phyloP scores from a whole-genome alignment of 345 rosid genomes.

The Eucalyptus tenuipes region DNA sequence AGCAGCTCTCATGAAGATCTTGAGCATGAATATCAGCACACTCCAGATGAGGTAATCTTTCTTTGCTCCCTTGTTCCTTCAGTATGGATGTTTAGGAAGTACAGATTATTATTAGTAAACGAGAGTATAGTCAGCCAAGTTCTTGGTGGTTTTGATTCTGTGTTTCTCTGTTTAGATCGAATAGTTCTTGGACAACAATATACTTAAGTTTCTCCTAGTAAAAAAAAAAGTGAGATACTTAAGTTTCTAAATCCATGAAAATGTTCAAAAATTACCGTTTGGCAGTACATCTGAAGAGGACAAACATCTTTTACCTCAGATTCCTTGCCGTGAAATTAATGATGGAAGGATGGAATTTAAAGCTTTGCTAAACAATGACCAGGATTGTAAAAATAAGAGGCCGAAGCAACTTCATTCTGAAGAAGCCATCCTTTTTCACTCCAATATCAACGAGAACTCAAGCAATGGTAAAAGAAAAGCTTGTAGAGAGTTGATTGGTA shows the following conservation, averaged over 20 bases:
- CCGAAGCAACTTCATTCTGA: background rate
- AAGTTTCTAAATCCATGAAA: background rate
- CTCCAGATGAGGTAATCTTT: background rate
- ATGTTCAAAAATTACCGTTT: background rate
- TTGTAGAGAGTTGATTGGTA: background rate
- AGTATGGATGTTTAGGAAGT: background rate
- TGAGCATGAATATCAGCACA: background rate
- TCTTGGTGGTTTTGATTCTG: background rate
- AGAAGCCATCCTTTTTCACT: background rate
- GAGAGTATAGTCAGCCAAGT: background rate
- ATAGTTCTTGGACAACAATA: background rate
- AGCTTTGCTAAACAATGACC: background rate
- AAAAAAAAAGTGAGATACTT: background rate
- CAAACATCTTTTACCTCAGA: background rate
- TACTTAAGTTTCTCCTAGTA: background rate
- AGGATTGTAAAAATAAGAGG: background rate
- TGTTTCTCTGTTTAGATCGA: background rate
- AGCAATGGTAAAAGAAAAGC: background rate
- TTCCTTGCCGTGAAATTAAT: background rate
- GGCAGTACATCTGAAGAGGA: background rate
- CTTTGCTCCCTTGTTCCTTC: background rate
- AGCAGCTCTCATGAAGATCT: background rate
- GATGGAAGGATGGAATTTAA: background rate
- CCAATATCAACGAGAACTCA: background rate
- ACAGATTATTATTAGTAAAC: background rate